Evolutionary conservation across 2,329 filamentous ascomycete genomes (phyloP).

Genomic region (Penicillium rolfsii): DNA sequence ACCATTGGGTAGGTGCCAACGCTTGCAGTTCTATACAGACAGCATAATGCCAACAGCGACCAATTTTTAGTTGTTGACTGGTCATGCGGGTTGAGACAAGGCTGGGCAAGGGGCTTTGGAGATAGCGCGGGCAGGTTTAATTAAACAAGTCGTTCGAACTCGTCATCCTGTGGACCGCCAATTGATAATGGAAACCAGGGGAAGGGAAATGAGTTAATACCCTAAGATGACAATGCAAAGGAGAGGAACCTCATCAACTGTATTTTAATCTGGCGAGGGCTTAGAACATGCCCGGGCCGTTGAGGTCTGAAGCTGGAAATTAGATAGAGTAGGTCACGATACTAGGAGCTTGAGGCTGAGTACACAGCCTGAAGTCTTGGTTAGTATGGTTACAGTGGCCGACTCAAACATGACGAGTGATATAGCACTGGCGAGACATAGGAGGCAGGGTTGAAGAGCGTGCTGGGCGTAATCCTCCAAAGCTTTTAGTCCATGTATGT

Average conservation of each 20-base stretch:
- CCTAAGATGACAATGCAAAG: neutral
- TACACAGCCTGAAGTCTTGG: neutral
- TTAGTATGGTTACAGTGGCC: neutral
- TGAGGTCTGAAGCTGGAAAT: neutral
- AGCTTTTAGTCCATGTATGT: neutral
- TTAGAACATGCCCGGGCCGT: neutral
- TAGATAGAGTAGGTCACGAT: neutral
- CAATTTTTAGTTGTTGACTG: neutral
- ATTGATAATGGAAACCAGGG: neutral
- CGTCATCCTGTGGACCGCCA: conserved; percentile 13
- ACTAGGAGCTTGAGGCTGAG: neutral
- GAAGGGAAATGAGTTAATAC: neutral
- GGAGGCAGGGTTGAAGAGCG: neutral
- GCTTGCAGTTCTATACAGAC: neutral
- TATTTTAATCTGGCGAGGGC: neutral
- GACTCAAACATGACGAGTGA: too few relatives aligned
- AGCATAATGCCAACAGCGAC: neutral
- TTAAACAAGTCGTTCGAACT: conserved; percentile 13
- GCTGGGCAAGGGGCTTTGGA: conserved; percentile 11
- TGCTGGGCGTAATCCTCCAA: neutral
- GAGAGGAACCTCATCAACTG: neutral
- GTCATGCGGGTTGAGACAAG: neutral
- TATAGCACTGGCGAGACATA: neutral
- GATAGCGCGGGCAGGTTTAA: conserved; percentile 11
- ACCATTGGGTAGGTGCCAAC: conserved; percentile 8